These are phyloP conservation scores for Butyriboletus loyo DNA, from an alignment of 768 basidiomycete genomes.

Conservation along the genomic window DNA sequence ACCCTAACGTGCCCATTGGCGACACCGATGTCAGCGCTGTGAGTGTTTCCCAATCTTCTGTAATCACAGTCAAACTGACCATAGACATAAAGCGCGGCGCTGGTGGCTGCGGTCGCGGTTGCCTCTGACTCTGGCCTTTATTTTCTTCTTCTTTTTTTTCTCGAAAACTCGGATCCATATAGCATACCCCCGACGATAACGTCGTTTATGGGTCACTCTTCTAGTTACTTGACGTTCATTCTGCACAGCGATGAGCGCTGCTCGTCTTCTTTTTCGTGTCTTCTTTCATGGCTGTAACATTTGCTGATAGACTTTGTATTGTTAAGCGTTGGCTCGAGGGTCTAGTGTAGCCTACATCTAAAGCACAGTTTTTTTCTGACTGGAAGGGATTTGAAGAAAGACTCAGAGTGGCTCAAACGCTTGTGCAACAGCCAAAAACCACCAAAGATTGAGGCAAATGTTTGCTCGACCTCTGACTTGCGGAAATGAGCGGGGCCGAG, in stretches of 20 bases:
- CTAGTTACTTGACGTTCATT: background rate
- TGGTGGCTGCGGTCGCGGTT: too few relatives aligned
- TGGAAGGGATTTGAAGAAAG: background rate
- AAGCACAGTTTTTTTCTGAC: background rate
- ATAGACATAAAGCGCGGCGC: constrained; percentile 3
- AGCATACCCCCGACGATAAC: constrained; percentile 1
- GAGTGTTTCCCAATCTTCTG: background rate
- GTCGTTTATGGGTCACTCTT: background rate
- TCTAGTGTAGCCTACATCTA: background rate
- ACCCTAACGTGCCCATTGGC: background rate
- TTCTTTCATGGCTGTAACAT: constrained; percentile 15
- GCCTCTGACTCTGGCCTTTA: too few relatives aligned
- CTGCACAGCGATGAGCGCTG: constrained; percentile 2
- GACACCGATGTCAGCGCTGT: constrained; percentile 16
- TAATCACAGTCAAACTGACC: background rate
- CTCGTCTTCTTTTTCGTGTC: background rate
- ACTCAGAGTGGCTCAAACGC: too few relatives aligned
- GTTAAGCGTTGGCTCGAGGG: constrained; percentile 8
- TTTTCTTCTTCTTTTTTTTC: too few relatives aligned
- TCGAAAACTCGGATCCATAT: background rate
- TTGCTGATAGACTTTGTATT: constrained; percentile 27
- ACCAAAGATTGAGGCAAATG: too few relatives aligned
- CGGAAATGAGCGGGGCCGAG: background rate
- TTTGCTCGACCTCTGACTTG: background rate
- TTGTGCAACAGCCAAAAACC: background rate